phyloP scores from a whole-genome alignment of 352 stramenopile species.

The Blastocystis sp. region DNA sequence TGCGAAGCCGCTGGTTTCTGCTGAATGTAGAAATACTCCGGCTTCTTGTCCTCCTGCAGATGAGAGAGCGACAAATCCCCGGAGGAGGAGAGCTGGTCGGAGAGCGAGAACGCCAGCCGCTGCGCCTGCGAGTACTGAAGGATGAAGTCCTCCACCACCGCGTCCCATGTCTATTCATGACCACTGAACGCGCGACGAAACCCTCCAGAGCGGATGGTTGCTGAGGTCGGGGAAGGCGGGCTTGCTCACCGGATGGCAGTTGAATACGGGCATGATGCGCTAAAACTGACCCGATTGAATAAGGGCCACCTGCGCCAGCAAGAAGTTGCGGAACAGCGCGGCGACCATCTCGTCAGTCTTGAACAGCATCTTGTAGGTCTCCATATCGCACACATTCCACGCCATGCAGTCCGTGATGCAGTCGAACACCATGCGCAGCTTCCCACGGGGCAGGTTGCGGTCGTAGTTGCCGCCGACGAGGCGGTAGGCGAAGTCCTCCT shows the following conservation, averaged over 20 bases:
- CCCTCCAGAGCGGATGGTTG: conserved; percentile 45
- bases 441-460: conserved; percentile 86
- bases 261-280: conserved; percentile 55
- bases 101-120: neutral
- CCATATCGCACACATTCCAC: conserved; percentile 92
- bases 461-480: conserved; percentile 56
- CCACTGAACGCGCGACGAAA: neutral
- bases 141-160: conserved; percentile 51
- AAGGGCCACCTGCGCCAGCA: conserved; percentile 69
- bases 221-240: conserved; percentile 38
- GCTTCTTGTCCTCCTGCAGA: neutral
- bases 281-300: neutral
- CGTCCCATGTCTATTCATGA: conserved; percentile 49
- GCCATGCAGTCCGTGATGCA: conserved; percentile 99
- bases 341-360: conserved; percentile 96
- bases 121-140: conserved; percentile 15
- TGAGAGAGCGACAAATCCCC: too few relatives aligned
- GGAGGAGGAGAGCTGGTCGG: neutral
- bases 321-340: conserved; percentile 87
- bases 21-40: neutral
- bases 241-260: conserved; percentile 55
- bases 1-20: neutral
- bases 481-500: conserved; percentile 63
- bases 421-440: conserved; percentile 99
- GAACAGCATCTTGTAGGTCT: conserved; percentile 94